Conservation (phyloP, 2,329 filamentous ascomycete species). For the Colletotrichum melonis region DNA sequence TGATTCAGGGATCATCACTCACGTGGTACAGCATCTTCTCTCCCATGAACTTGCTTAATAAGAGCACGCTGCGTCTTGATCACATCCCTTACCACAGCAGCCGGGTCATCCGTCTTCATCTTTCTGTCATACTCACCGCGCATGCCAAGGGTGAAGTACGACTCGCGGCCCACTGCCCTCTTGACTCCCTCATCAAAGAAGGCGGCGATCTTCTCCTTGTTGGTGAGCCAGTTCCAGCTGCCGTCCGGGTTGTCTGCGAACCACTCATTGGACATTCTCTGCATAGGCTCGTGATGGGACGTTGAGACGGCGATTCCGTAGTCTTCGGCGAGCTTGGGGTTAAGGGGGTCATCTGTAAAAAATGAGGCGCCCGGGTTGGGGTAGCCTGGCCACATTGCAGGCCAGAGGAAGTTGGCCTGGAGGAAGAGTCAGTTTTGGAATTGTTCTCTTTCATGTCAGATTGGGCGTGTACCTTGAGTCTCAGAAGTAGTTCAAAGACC, state of each 20-base stretch:
- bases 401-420: conserved; percentile 75
- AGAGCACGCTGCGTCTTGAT: conserved; percentile 66
- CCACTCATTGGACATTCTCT: conserved; percentile 65
- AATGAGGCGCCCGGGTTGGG: conserved; percentile 65
- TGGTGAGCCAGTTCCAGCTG: conserved; percentile 70
- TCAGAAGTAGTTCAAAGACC: conserved; percentile 72
- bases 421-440: background rate
- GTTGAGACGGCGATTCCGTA: conserved; percentile 74
- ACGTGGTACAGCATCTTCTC: conserved; percentile 54
- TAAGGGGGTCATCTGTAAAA: conserved; percentile 69
- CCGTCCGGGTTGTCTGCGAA: conserved; percentile 54
- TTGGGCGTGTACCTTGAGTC: conserved; percentile 52
- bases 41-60: conserved; percentile 61
- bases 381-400: conserved; percentile 70
- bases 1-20: conserved; percentile 38
- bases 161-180: conserved; percentile 66
- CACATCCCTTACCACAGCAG: conserved; percentile 62
- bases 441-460: background rate
- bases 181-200: conserved; percentile 68
- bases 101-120: conserved; percentile 62
- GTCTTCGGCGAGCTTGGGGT: conserved; percentile 68
- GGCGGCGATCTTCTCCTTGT: conserved; percentile 62
- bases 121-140: conserved; percentile 68
- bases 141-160: conserved; percentile 69
- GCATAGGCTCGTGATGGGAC: conserved; percentile 75